Evolutionary conservation across 1,139 yeast species (phyloP).

Genomic region (Suhomyces ambrosiae): DNA sequence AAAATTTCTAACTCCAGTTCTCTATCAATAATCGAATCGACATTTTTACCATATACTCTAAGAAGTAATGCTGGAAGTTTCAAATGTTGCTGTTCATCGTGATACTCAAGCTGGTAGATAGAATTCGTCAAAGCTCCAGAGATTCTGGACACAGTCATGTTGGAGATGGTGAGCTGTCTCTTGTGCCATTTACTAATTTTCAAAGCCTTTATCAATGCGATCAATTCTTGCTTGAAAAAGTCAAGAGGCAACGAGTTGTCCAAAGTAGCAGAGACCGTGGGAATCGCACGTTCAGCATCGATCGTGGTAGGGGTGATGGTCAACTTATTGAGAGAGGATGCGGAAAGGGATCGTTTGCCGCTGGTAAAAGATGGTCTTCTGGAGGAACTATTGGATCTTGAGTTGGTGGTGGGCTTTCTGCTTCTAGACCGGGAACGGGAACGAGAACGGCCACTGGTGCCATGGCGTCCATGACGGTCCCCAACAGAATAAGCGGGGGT

Average conservation of each 20-base stretch:
- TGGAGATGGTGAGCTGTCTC: constrained; percentile 43
- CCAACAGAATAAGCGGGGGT: constrained; percentile 11
- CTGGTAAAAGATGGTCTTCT: constrained; percentile 38
- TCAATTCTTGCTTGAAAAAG: constrained; percentile 80
- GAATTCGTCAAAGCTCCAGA: constrained; percentile 94
- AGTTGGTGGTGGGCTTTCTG: constrained; percentile 36
- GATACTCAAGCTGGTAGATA: constrained; percentile 65
- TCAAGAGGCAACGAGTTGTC: constrained; percentile 79
- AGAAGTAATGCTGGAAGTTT: constrained; percentile 56
- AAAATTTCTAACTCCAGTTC: constrained; percentile 74
- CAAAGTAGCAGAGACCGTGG: constrained; percentile 46
- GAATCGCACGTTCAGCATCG: constrained; percentile 34
- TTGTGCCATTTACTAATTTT: constrained; percentile 78
- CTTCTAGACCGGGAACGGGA: constrained; percentile 44
- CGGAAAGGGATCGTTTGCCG: constrained; percentile 33
- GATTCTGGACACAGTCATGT: constrained; percentile 58
- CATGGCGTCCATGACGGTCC: constrained; percentile 7
- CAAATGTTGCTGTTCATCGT: constrained; percentile 28
- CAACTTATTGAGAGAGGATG: constrained; percentile 16
- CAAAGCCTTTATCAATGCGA: constrained; percentile 64
- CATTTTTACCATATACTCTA: constrained; percentile 90
- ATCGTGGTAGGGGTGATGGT: constrained; percentile 29
- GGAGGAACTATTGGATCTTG: constrained; percentile 40
- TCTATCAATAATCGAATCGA: constrained; percentile 83
- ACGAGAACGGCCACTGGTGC: constrained; percentile 20